Percentiles rank a stretch among this genome's conserved stretches.
These are phyloP conservation scores for Cryphonectria japonica DNA, from an alignment of 2,329 filamentous ascomycete genomes.

Conservation along the genomic window DNA sequence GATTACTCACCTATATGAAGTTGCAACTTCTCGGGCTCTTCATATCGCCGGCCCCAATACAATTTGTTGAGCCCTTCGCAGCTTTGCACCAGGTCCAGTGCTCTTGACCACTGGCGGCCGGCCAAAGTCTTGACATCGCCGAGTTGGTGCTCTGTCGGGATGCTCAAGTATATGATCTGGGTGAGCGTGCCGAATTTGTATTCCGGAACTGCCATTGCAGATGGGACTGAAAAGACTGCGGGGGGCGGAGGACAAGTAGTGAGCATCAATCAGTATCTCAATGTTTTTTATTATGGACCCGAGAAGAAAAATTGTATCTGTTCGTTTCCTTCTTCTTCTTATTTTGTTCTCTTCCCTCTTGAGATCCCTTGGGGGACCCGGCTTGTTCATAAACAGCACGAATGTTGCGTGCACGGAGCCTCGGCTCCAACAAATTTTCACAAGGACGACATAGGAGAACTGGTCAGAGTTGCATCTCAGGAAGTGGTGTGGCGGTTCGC, in stretches of 20 bases:
- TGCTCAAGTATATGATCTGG: slow-evolving; percentile 31
- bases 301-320: too few relatives aligned
- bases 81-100: slow-evolving; percentile 25
- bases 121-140: slow-evolving; percentile 13
- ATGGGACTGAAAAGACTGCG: not conserved
- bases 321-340: too few relatives aligned
- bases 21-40: slow-evolving; percentile 35
- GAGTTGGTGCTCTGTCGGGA: slow-evolving; percentile 23
- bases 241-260: not conserved
- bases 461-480: not conserved
- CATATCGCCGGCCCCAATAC: slow-evolving; percentile 39
- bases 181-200: slow-evolving; percentile 18
- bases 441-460: not conserved
- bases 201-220: not conserved
- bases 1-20: slow-evolving; percentile 30
- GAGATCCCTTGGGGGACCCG: too few relatives aligned
- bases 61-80: slow-evolving; percentile 34
- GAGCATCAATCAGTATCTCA: too few relatives aligned
- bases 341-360: too few relatives aligned
- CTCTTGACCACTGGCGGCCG: slow-evolving; percentile 22
- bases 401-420: too few relatives aligned
- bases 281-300: too few relatives aligned
- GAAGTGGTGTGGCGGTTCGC: not conserved
- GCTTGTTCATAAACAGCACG: too few relatives aligned
- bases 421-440: not conserved